Evolutionary conservation across 257 asterid genomes (phyloP), one percentile per base, ranked within the genome.

Genomic region (Solanum piurae): DNA sequence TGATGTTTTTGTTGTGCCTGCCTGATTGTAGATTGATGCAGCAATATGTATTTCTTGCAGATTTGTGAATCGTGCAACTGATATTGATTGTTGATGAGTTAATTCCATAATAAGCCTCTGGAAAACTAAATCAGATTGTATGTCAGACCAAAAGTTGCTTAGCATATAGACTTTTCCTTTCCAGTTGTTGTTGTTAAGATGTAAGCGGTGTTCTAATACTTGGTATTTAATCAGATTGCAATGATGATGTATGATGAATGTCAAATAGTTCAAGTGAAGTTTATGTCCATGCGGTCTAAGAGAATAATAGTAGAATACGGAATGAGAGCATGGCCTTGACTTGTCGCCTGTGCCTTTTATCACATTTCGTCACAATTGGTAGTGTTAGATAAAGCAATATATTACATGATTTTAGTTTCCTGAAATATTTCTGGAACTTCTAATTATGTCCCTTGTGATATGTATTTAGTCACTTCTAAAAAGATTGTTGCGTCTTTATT

Each of bases 191-290:
- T 83, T n/a, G 85, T 80, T 90, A 88, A 89, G 29, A 42, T 86
- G 31, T 83, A 66, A 84, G 76, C 73, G 52, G 83, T 87, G 42
- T 88, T 86, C 95, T 93, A 89, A 93, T 91, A 79, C 75, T 31
- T 85, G 90, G 88, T 92, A 90, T 93, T 93, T 88, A 83, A 79
- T 88, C 95, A 94, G 96, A 90, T 93, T 91, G 94, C 94, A 89
- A 88, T 68, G 92, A 93, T 88, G 95, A 91, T 91, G 95, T 91
- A 90, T 94, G 95, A 94, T 93, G 93, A 91, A 90, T 90, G 90
- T 90, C 88, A 92, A 91, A 87, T 88, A 93, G 87, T 91, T 89
- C 90, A 42, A 44, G 90, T 58, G 87, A 83, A 89, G 93, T 86
- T 91, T 92, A 55, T 88, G 76, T 88, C 76, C 92, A 64, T 72